Base-by-base conservation (phyloP, 2,329 filamentous ascomycete genomes). In the Alternaria ethzedia region DNA sequence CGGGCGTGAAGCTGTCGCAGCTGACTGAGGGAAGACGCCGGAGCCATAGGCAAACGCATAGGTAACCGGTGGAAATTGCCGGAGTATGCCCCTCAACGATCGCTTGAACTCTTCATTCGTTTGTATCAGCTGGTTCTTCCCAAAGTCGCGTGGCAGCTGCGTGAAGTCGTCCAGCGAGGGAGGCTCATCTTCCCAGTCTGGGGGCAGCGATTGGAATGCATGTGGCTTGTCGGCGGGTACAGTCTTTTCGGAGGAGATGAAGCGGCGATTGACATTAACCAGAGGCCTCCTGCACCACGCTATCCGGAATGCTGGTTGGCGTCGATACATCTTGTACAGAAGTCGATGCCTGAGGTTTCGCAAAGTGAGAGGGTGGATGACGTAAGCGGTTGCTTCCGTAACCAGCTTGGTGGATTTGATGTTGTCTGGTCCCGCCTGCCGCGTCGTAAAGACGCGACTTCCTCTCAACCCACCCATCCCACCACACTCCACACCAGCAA, bases 21-120 rank as follows among this genome's bases (percentile, higher is more conserved):
- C 86, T 52, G 83, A 83, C 78, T 99, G 96, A 0, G 94, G 90
- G 75, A 99, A 99, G 10, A 99, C 96, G 5, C 96, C 96, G 6
- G 95, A 98, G 21, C 96, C 96, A 77, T 99, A 99, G 2, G 96
- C 96, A 79, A 99, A 97, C 13, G 94, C 95, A 83, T 98, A 98
- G 59, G 94, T 89, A 70, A 99, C 97, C 0, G 96, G 95, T 1
- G 96, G 95, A 80, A 99, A 98, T 74, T 96, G 89, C 88, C 94
- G 96, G 21, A 97, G 84, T 68, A 98, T 92, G 73, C 94, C 89
- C 57, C 94, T 89, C 73, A 99, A 82, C 12, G 91, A 91, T 80
- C 97, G 92, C 76, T 97, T 97, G 80, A 98, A 96, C 78, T 98
- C 94, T 76, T 93, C 90, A 77, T 98, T 96, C 76, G 98, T 96